Evolutionary conservation across 345 rosid genomes (phyloP).

Genomic region (Diplotaxis tenuifolia): DNA sequence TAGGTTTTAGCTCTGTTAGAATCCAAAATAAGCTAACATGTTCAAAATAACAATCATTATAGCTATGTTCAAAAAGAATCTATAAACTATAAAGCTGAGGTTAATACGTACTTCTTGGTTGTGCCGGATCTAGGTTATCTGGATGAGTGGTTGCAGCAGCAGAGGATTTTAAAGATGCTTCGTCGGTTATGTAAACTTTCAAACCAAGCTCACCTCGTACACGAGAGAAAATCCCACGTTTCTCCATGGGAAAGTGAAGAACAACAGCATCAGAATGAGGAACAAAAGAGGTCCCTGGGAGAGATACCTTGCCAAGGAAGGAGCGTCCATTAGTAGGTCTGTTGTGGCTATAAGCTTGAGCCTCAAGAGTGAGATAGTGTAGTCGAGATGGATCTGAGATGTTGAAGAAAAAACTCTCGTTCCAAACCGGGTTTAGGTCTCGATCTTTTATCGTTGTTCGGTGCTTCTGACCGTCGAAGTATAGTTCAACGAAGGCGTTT

Average conservation of each 20-base stretch:
- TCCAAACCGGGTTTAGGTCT: slow-evolving; percentile 94
- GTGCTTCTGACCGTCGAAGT: slow-evolving; percentile 80
- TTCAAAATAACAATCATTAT: not conserved
- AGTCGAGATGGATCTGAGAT: slow-evolving; percentile 81
- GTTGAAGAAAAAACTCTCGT: slow-evolving; percentile 95
- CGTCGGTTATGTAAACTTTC: slow-evolving; percentile 77
- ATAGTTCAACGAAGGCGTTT: slow-evolving; percentile 78
- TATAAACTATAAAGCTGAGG: not conserved
- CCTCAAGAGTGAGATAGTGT: slow-evolving; percentile 74
- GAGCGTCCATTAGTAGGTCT: slow-evolving; percentile 63
- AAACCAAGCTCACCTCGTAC: slow-evolving; percentile 95
- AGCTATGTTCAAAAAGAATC: not conserved
- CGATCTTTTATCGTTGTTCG: slow-evolving; percentile 85
- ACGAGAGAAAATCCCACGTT: slow-evolving; percentile 82
- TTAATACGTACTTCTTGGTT: slow-evolving; percentile 24
- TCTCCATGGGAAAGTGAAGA: slow-evolving; percentile 85
- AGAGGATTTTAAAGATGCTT: slow-evolving; percentile 66
- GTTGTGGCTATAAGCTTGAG: slow-evolving; percentile 56
- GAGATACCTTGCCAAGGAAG: slow-evolving; percentile 85
- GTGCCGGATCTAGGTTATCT: slow-evolving; percentile 12
- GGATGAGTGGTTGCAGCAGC: slow-evolving; percentile 39
- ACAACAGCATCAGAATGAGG: slow-evolving; percentile 84
- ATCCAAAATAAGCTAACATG: not conserved
- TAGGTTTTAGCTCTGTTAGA: not conserved
- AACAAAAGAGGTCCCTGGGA: slow-evolving; percentile 83